Percentiles rank a stretch among this genome's conserved stretches.
Conservation (phyloP, 1,139 yeast genomes). For the Kodamaea sp. region DNA sequence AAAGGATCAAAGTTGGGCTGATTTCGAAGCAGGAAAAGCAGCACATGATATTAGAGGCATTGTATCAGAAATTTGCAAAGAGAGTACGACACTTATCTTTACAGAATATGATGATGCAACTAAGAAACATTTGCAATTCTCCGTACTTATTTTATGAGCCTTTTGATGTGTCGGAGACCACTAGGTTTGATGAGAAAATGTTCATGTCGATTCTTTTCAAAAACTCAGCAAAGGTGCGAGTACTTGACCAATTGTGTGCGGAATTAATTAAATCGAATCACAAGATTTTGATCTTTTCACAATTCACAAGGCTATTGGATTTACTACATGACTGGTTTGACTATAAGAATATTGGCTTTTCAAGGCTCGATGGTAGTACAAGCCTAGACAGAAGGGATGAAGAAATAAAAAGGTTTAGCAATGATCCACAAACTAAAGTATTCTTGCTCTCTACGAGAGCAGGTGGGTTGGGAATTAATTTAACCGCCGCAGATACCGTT, state of each 20-base stretch:
- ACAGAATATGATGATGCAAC: conserved; percentile 75
- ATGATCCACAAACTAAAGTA: conserved; percentile 35
- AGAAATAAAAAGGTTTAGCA: conserved; percentile 58
- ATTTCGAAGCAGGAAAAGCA: conserved; percentile 14
- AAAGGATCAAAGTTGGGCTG: neutral
- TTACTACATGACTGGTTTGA: conserved; percentile 66
- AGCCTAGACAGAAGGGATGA: conserved; percentile 64
- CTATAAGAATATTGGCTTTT: conserved; percentile 35
- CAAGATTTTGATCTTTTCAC: conserved; percentile 78
- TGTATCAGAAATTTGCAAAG: conserved; percentile 20
- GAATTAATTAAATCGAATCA: conserved; percentile 52
- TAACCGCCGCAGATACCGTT: conserved; percentile 87
- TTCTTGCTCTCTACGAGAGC: conserved; percentile 88
- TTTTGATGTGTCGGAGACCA: conserved; percentile 40
- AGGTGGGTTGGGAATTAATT: conserved; percentile 90
- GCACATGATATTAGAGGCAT: conserved; percentile 17
- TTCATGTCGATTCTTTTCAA: conserved; percentile 38
- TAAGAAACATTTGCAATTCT: conserved; percentile 80
- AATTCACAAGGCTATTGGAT: conserved; percentile 79
- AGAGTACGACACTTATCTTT: conserved; percentile 35
- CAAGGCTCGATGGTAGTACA: conserved; percentile 79
- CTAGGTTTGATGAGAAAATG: conserved; percentile 12
- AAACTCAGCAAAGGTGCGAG: conserved; percentile 70
- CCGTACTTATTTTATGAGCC: conserved; percentile 86
- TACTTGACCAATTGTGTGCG: conserved; percentile 63